Conservation (phyloP, 108 stramenopile genomes). For the Stephanodiscus minutulus region DNA sequence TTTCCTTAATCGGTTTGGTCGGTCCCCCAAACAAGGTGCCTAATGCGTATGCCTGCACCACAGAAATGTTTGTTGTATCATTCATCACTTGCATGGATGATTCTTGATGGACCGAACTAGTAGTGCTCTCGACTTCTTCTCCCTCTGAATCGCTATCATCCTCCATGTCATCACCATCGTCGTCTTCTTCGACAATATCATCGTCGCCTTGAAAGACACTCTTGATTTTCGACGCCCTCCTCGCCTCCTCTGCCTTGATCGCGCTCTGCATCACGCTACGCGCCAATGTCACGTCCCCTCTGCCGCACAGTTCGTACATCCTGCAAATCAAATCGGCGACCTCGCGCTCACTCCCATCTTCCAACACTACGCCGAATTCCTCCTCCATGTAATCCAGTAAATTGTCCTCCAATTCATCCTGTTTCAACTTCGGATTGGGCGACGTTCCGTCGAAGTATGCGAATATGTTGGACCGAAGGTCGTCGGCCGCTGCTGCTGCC, state of each 20-base stretch:
- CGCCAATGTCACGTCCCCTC: constrained; percentile 63
- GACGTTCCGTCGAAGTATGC: constrained; percentile 58
- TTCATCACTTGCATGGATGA: not conserved
- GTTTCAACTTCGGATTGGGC: constrained; percentile 46
- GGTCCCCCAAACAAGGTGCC: constrained; percentile 59
- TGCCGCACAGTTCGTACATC: constrained; percentile 75
- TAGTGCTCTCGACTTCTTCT: not conserved
- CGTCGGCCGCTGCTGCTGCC: constrained; percentile 48
- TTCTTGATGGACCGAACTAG: constrained; percentile 11
- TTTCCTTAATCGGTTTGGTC: constrained; percentile 31
- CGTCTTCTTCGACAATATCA: constrained; percentile 15
- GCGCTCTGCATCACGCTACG: constrained; percentile 57
- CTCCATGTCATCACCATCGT: constrained; percentile 11
- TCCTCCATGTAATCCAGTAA: constrained; percentile 85
- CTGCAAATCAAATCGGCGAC: constrained; percentile 68
- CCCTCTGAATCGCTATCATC: constrained; percentile 10
- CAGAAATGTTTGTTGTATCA: not conserved
- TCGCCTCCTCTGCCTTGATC: constrained; percentile 47
- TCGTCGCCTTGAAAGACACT: constrained; percentile 55
- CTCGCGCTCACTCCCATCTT: constrained; percentile 78
- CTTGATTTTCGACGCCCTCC: constrained; percentile 46
- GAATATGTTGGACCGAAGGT: constrained; percentile 46
- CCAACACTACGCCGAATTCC: constrained; percentile 82
- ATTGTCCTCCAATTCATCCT: constrained; percentile 72
- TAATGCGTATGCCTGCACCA: constrained; percentile 42